A percentile compares a stretch with the other conserved stretches of the same genome.
phyloP scores from a whole-genome alignment of 108 stramenopile species.

The Licmophora abbreviata region DNA sequence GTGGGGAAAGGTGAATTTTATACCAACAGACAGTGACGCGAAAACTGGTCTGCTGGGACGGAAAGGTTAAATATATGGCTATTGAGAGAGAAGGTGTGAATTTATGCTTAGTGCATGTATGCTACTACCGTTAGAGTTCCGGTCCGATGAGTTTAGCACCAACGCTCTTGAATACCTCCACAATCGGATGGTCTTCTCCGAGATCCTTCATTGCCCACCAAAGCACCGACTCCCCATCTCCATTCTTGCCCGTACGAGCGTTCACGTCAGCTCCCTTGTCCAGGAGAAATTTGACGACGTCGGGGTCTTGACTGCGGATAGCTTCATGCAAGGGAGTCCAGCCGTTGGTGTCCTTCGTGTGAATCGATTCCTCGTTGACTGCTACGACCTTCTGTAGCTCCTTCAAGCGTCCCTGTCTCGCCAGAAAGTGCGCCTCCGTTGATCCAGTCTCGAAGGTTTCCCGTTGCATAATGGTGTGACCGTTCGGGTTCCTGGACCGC shows the following conservation, averaged over 20 bases:
- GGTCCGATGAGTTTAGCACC: no score
- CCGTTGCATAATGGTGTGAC: background rate
- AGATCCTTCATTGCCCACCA: no score
- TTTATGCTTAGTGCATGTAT: no score
- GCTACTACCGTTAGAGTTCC: no score
- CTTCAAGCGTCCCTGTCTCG: conserved; percentile 14
- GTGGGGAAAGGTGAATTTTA: background rate
- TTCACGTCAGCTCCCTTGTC: conserved; percentile 44
- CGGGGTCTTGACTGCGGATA: conserved; percentile 22
- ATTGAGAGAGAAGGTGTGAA: no score
- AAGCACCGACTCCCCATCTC: no score
- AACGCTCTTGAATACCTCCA: no score
- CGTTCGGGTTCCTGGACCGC: background rate
- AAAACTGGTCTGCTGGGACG: no score
- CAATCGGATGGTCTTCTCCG: no score
- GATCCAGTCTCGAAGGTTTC: conserved; percentile 28
- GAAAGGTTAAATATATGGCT: no score
- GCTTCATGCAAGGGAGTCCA: conserved; percentile 53
- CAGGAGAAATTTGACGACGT: conserved; percentile 26
- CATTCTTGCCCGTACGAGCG: conserved; percentile 24
- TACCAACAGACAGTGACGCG: no score
- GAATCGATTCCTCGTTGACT: conserved; percentile 17
- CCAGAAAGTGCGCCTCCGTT: conserved; percentile 44
- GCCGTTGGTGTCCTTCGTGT: conserved; percentile 33
- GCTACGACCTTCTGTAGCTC: conserved; percentile 14